These are phyloP conservation scores for Xerocomellus amylosporus DNA, from an alignment of 768 basidiomycete genomes.

Conservation along the genomic window DNA sequence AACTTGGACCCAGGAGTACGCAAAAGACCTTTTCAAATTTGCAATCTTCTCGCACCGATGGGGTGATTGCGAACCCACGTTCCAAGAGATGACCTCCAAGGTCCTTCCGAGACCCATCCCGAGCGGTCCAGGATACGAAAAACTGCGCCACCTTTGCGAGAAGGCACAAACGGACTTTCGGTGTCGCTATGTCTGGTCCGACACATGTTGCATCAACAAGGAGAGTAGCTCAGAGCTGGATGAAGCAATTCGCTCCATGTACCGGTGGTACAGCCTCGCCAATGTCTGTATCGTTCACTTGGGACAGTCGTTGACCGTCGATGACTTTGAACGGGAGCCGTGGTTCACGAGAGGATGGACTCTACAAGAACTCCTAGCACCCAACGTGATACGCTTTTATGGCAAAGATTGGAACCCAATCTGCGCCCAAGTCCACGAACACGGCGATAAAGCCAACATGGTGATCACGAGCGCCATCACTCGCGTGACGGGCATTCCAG, in stretches of 20 bases:
- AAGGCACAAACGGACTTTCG: constrained; percentile 4
- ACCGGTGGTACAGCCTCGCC: constrained; percentile 16
- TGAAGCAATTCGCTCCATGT: constrained; percentile 15
- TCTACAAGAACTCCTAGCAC: constrained; percentile 16
- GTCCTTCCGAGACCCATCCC: not conserved
- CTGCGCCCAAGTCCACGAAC: not conserved
- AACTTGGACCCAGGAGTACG: not conserved
- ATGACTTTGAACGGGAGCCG: constrained; percentile 9
- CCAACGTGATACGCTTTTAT: constrained; percentile 6
- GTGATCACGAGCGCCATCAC: constrained; percentile 1
- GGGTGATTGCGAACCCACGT: constrained; percentile 6
- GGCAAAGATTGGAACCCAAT: constrained; percentile 13
- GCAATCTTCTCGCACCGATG: constrained; percentile 12
- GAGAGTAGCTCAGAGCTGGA: constrained; percentile 13
- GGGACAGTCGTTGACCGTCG: constrained; percentile 8
- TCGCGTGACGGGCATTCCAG: constrained; percentile 4
- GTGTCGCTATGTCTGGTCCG: constrained; percentile 14
- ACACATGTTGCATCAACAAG: constrained; percentile 12
- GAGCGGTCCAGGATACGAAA: constrained; percentile 8
- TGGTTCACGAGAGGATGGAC: constrained; percentile 19
- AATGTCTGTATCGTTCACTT: constrained; percentile 18
- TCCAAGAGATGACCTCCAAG: constrained; percentile 2
- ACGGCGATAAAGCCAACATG: constrained; percentile 5
- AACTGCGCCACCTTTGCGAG: constrained; percentile 3
- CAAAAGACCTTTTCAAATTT: constrained; percentile 4